These are phyloP conservation scores for Neurospora discreta DNA, from an alignment of 495 filamentous ascomycete genomes.

Conservation along the genomic window DNA sequence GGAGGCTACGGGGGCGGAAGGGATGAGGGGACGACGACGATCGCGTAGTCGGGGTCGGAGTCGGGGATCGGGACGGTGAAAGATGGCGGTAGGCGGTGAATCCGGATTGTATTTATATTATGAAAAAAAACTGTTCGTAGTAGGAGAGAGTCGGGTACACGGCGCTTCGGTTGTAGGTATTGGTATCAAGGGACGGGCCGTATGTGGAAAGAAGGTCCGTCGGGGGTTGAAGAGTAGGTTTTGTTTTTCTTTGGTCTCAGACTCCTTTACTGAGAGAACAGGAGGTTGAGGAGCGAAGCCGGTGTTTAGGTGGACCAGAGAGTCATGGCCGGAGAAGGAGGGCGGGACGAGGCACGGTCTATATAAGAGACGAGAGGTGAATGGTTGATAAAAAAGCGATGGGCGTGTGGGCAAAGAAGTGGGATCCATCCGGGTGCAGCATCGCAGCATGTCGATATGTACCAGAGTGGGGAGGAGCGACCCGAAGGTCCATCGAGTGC, in stretches of 20 bases:
- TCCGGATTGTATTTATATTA: not conserved
- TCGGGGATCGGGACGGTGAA: not conserved
- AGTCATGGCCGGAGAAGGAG: not conserved
- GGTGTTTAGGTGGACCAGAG: not conserved
- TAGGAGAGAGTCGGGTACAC: not conserved
- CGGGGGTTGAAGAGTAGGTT: not conserved
- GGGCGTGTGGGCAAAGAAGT: not conserved
- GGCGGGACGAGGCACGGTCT: slow-evolving; percentile 6
- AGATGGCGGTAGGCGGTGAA: not conserved
- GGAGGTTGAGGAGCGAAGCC: not conserved
- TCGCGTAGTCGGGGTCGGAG: not conserved
- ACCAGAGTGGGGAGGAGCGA: slow-evolving; percentile 12
- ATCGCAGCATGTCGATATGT: not conserved
- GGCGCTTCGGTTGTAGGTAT: not conserved
- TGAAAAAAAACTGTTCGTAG: not conserved
- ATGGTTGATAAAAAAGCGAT: slow-evolving; percentile 6
- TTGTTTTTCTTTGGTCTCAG: not conserved
- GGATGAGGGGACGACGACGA: not conserved
- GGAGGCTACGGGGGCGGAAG: not conserved
- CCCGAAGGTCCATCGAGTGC: not conserved
- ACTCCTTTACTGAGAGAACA: not conserved
- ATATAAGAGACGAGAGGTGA: slow-evolving; percentile 3
- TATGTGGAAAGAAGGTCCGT: not conserved
- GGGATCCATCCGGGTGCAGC: not conserved
- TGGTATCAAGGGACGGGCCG: not conserved